Evolutionary conservation across 2,329 filamentous ascomycete genomes (phyloP).

Genomic region (Scedosporium boydii): DNA sequence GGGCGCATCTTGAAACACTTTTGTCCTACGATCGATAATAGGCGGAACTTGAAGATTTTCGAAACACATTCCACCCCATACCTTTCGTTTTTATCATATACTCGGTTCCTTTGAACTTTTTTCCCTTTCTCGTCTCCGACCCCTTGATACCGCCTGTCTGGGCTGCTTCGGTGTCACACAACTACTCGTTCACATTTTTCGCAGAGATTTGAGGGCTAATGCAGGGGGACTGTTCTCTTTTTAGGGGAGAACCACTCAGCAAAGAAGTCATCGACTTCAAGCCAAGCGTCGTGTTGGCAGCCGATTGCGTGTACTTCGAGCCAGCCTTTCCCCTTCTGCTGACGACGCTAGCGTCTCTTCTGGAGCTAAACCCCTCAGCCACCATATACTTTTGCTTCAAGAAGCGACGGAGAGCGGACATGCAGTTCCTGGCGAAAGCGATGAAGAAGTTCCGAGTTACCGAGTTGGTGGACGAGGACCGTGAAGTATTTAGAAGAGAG

Average conservation of each 20-base stretch:
- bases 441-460: conserved; percentile 56
- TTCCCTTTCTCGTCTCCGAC: neutral
- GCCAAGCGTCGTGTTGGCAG: conserved; percentile 80
- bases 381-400: conserved; percentile 85
- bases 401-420: conserved; percentile 72
- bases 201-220: neutral
- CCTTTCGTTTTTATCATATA: neutral
- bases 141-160: neutral
- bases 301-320: conserved; percentile 96
- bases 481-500: conserved; percentile 45
- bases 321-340: conserved; percentile 85
- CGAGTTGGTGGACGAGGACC: conserved; percentile 53
- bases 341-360: conserved; percentile 63
- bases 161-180: neutral
- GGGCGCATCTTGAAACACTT: too few species aligned
- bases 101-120: neutral
- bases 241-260: conserved; percentile 49
- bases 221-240: conserved; percentile 5
- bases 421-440: conserved; percentile 64
- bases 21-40: neutral
- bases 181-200: neutral
- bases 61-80: neutral
- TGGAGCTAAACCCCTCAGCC: conserved; percentile 59
- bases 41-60: neutral
- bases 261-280: conserved; percentile 41